phyloP scores from a whole-genome alignment of 768 basidiomycete genomes.

The Mycena indigotica region DNA sequence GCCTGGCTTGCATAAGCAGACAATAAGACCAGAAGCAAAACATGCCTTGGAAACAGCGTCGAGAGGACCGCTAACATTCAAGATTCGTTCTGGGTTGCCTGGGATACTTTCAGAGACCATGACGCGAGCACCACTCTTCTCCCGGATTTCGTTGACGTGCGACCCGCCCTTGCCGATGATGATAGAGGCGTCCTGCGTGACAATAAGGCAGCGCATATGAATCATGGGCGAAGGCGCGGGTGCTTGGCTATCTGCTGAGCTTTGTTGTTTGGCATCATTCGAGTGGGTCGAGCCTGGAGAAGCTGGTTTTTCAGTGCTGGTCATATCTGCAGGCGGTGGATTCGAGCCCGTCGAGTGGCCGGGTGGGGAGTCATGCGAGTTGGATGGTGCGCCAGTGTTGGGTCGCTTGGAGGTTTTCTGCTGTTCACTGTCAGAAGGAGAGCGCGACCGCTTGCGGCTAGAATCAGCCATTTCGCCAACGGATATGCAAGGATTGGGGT shows the following conservation, averaged over 20 bases:
- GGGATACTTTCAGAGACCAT: conserved; percentile 99
- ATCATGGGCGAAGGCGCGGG: conserved; percentile 78
- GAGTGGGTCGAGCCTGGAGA: conserved; percentile 48
- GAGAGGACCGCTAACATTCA: conserved; percentile 93
- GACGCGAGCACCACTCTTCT: conserved; percentile 94
- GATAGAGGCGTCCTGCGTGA: conserved; percentile 98
- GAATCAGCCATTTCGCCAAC: conserved; percentile 81
- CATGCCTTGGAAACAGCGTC: conserved; percentile 98
- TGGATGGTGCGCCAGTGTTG: conserved; percentile 71
- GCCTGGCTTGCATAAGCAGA: conserved; percentile 55
- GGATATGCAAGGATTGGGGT: conserved; percentile 47
- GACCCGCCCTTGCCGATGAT: conserved; percentile 96
- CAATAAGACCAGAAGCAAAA: conserved; percentile 5
- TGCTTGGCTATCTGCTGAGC: conserved; percentile 46
- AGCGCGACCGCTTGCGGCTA: conserved; percentile 85
- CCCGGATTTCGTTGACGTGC: conserved; percentile 98
- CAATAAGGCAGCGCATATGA: conserved; percentile 97
- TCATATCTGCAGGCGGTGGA: conserved; percentile 55
- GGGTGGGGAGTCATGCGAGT: conserved; percentile 62
- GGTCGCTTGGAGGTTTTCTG: conserved; percentile 81
- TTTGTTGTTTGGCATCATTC: conserved; percentile 46
- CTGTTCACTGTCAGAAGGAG: conserved; percentile 78
- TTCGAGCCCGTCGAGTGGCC: conserved; percentile 47
- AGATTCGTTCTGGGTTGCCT: conserved; percentile 97
- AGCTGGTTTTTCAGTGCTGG: conserved; percentile 61